phyloP scores from a whole-genome alignment of 2,329 filamentous ascomycete species.

The Hypoxylon rubiginosum region DNA sequence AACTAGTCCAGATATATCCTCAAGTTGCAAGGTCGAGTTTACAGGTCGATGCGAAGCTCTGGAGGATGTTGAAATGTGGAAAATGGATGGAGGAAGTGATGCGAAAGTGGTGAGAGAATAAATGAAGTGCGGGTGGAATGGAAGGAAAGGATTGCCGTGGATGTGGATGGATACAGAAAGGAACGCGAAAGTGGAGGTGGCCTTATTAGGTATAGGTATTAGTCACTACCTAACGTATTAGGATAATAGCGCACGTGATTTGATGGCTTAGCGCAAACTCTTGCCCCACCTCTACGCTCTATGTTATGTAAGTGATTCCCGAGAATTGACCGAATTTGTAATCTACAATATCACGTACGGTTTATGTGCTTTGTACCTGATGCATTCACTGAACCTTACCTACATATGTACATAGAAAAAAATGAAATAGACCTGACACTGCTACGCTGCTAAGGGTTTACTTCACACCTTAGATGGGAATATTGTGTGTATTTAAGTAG shows the following conservation, averaged over 20 bases:
- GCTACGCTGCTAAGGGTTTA: too few species aligned
- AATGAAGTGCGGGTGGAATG: constrained; percentile 15
- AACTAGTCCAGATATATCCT: not conserved
- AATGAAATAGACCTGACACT: too few species aligned
- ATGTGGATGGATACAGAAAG: constrained; percentile 23
- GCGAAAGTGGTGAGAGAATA: constrained; percentile 15
- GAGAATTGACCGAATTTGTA: not conserved
- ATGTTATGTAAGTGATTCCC: not conserved
- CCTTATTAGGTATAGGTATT: constrained; percentile 23
- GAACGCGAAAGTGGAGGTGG: constrained; percentile 26
- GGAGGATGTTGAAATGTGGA: constrained; percentile 6
- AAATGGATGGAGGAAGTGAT: constrained; percentile 11
- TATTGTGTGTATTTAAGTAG: too few species aligned
- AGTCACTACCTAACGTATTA: constrained; percentile 23
- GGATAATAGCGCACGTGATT: constrained; percentile 11
- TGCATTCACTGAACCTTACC: not conserved
- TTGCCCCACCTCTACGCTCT: not conserved
- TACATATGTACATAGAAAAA: too few species aligned
- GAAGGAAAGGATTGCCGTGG: constrained; percentile 23
- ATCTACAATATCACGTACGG: not conserved
- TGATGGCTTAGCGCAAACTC: constrained; percentile 1
- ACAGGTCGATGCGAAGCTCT: not conserved
- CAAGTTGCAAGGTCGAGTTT: not conserved
- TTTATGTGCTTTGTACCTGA: not conserved
- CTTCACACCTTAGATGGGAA: too few species aligned